A percentile compares a stretch with the other conserved stretches of the same genome.
phyloP scores from a whole-genome alignment of 78 protist species.

The Speleostelium caveatum region DNA sequence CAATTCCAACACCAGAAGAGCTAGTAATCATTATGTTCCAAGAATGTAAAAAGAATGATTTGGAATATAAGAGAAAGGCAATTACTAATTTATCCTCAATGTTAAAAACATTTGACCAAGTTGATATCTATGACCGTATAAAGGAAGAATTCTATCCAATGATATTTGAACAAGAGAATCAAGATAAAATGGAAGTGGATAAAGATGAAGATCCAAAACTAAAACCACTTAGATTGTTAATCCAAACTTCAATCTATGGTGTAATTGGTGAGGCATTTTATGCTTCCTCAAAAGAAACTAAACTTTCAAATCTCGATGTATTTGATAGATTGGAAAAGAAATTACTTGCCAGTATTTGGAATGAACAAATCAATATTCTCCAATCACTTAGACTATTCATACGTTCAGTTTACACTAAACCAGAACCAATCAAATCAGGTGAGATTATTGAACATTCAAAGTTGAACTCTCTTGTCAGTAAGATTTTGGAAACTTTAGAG shows the following conservation, averaged over 20 bases:
- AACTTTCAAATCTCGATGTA: constrained; percentile 6
- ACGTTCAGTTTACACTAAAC: neutral
- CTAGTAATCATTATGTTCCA: constrained; percentile 24
- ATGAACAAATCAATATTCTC: constrained; percentile 59
- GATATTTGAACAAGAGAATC: constrained; percentile 18
- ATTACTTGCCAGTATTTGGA: constrained; percentile 35
- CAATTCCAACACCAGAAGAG: neutral
- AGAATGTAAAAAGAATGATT: constrained; percentile 79
- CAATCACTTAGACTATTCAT: constrained; percentile 2
- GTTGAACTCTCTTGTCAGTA: neutral
- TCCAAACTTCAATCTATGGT: constrained; percentile 13
- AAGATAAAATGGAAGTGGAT: constrained; percentile 11
- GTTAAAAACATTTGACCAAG: constrained; percentile 26
- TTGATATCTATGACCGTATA: constrained; percentile 46
- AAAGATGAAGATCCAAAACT: constrained; percentile 70
- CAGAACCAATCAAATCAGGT: neutral
- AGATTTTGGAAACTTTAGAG: constrained; percentile 3
- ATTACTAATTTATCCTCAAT: constrained; percentile 24
- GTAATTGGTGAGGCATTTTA: constrained; percentile 51
- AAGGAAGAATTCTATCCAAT: constrained; percentile 41
- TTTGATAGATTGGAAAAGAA: neutral
- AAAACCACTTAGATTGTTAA: constrained; percentile 48
- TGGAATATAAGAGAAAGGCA: constrained; percentile 81
- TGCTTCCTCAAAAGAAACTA: constrained; percentile 17
- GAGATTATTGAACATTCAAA: neutral